Evolutionary conservation across 2,329 filamentous ascomycete genomes (phyloP), one percentile per base, ranked within the genome.

Genomic region (Arthrinium puccinioides): DNA sequence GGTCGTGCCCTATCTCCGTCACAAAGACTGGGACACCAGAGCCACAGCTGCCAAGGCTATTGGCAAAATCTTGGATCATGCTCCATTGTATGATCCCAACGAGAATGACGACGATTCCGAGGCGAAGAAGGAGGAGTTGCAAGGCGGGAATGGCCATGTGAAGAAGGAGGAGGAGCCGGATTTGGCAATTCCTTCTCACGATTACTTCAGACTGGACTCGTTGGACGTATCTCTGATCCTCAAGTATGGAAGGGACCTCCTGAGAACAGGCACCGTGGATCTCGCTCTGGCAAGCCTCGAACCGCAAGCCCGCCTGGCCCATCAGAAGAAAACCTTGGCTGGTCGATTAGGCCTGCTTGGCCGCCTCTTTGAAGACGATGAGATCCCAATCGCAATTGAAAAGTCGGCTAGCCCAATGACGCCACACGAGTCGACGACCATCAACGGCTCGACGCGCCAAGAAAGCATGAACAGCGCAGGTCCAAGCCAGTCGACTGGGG

Each of bases 11-110:
- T 98, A 96, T 61, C 73, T 98, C 21, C 80, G 87, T 41, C 90
- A 92, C 50, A 95, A 90, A 59, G 90, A 89, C 56, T 98, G 92
- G 92, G 92, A 98, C 56, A 98, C 92, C 19, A 75, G 94, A 49
- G 89, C 84, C 43, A 94, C 92, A 37, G 85, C 94, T 32, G 88
- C 90, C 49, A 94, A 90, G 63, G 92, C 92, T 15, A 82, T 98
- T 41, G 90, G 90, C 41, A 88, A 90, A 52, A 97, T 98, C 47
- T 82, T 94, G 44, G 82, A 90, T 41, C 85, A 97, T 69, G 87
- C 89, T 1, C 80, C 87, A 38, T 66, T 75, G 30, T 95, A 92
- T 58, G 88, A 97, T 52, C 94, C 92, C 1, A 97, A 96, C 54
- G 72, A 73, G 15, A 82, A 80, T 42, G 85, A 90, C 48, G 74